Base-by-base conservation (phyloP, 1,284 basidiomycete genomes). In the Tilletia indica region DNA sequence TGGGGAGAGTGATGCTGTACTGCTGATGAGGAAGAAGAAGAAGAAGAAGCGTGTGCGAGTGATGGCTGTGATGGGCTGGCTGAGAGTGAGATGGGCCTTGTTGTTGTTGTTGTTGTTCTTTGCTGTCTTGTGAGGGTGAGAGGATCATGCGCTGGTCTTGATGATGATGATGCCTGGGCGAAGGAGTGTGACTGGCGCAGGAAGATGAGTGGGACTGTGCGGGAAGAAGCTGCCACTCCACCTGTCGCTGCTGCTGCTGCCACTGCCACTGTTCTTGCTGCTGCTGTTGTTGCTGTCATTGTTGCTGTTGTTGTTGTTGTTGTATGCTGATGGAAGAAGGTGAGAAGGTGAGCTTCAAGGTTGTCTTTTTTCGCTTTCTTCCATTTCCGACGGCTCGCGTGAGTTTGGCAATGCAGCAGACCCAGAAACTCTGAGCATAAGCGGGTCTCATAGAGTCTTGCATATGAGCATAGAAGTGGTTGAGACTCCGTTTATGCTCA, bases 171-270 rank as follows among this genome's bases (percentile, higher is more conserved):
- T 34, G 45, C 47, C 67, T 34, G 67, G 12, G 4, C n/a, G 21
- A 38, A 21, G 66, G 6, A 31, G 25, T 31, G 25, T 31, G 25
- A 31, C 25, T 31, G 12, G 66, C 36, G 19, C 38, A 49, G 42
- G 19, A 21, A 21, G 67, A 42, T 19, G 45, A 2, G 25, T 31
- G 25, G 25, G 25, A 31, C 25, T 31, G 25, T 31, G 25, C 25
- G 25, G 25, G 25, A 31, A 31, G 25, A 31, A 31, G 25, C 25
- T 31, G 25, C 25, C 25, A 31, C 25, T 31, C 25, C 25, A 31
- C 25, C 25, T 31, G 25, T 31, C 68, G 51, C 16, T 54, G 49
- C 47, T 48, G 48, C 56, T 58, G 56, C 56, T 58, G 56, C 25
- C 56, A 58, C 21, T 58, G 56, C 56, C 56, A 58, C 14, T 14